These are phyloP conservation scores for Acmispon strigosus DNA, from an alignment of 306 rosid species.

Conservation along the genomic window DNA sequence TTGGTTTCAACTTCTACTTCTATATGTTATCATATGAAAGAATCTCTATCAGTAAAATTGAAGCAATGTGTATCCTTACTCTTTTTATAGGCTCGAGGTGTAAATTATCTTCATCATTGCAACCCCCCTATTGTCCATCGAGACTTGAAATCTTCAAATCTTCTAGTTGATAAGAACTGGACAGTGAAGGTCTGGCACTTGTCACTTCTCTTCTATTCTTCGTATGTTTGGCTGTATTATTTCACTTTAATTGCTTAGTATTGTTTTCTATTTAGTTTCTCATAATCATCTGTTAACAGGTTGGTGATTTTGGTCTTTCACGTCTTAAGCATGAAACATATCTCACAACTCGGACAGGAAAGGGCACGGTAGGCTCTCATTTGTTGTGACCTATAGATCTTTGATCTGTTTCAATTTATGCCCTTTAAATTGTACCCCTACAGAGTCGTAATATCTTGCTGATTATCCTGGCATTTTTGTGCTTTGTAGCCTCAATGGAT, in stretches of 20 bases:
- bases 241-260: background rate
- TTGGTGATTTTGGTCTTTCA: constrained; percentile 47
- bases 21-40: background rate
- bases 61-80: constrained; percentile 15
- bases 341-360: constrained; percentile 32
- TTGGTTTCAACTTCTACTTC: constrained; percentile 1
- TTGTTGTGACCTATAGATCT: constrained; percentile 1
- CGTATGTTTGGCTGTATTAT: background rate
- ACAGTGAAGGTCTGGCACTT: constrained; percentile 72
- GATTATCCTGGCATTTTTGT: constrained; percentile 7
- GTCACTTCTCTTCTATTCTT: background rate
- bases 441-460: constrained; percentile 10
- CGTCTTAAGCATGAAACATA: constrained; percentile 41
- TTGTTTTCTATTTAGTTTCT: constrained; percentile 1
- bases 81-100: constrained; percentile 80
- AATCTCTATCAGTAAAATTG: constrained; percentile 13
- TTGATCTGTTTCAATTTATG: constrained; percentile 7
- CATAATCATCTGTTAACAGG: constrained; percentile 28
- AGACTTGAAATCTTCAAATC: constrained; percentile 92
- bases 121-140: constrained; percentile 94
- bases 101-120: constrained; percentile 92
- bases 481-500: constrained; percentile 46
- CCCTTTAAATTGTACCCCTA: background rate
- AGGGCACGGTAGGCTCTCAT: constrained; percentile 37
- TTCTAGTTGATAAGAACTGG: constrained; percentile 89